phyloP scores from a whole-genome alignment of 2,329 filamentous ascomycete genomes.

The Hawksworthiomyces lignivorus region DNA sequence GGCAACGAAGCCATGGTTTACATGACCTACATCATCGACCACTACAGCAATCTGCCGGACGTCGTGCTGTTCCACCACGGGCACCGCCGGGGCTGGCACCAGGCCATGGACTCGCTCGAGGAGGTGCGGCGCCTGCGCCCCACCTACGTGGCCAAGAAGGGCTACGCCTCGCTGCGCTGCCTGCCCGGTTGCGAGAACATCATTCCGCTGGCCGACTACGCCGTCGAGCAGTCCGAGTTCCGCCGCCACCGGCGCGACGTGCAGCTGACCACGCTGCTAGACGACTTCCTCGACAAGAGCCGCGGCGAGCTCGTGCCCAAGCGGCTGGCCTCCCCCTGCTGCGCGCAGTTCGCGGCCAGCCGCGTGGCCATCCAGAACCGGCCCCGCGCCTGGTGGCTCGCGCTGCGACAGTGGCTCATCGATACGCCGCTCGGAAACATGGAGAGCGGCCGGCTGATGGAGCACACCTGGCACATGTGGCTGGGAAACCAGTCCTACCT shows the following conservation, averaged over 20 bases:
- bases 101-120: slow-evolving; percentile 43
- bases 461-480: slow-evolving; percentile 46
- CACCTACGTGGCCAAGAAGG: slow-evolving; percentile 41
- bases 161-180: slow-evolving; percentile 55
- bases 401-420: slow-evolving; percentile 40
- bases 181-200: slow-evolving; percentile 23
- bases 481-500: slow-evolving; percentile 14
- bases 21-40: slow-evolving; percentile 27
- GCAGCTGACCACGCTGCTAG: slow-evolving; percentile 16
- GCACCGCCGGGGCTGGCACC: slow-evolving; percentile 49
- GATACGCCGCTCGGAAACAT: slow-evolving; percentile 34
- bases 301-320: slow-evolving; percentile 22
- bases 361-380: slow-evolving; percentile 31
- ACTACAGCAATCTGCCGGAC: slow-evolving; percentile 53
- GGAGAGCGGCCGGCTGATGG: slow-evolving; percentile 41
- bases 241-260: slow-evolving; percentile 10
- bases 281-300: slow-evolving; percentile 15
- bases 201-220: slow-evolving; percentile 13
- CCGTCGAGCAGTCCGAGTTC: slow-evolving; percentile 3
- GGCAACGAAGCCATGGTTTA: slow-evolving; percentile 38
- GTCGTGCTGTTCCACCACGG: slow-evolving; percentile 54
- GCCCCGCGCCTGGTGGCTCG: slow-evolving; percentile 35
- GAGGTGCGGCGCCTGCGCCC: slow-evolving; percentile 40
- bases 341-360: slow-evolving; percentile 47
- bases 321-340: slow-evolving; percentile 37